These are phyloP conservation scores for Pythium vanterpoolii DNA, from an alignment of 352 stramenopile species.

Conservation along the genomic window DNA sequence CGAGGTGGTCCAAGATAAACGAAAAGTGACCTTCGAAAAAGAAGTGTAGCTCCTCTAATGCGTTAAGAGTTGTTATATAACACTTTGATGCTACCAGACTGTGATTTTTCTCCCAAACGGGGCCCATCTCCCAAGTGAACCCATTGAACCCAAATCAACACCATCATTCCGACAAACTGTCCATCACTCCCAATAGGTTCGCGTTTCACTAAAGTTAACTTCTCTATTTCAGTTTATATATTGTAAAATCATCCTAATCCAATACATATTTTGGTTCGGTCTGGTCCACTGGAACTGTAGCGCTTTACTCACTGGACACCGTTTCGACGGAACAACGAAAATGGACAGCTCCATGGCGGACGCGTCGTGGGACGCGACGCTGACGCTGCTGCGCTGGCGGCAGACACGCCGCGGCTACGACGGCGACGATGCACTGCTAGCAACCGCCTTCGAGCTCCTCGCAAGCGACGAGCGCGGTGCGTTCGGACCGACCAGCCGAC, in stretches of 20 bases:
- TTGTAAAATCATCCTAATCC: background rate
- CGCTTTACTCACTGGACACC: background rate
- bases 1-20: background rate
- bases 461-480: background rate
- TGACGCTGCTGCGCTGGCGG: slow-evolving; percentile 68
- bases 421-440: slow-evolving; percentile 38
- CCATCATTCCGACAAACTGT: background rate
- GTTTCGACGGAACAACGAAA: background rate
- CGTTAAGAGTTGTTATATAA: slow-evolving; percentile 10
- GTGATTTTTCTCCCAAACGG: background rate
- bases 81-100: background rate
- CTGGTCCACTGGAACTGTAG: background rate
- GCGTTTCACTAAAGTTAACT: background rate
- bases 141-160: background rate
- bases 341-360: background rate
- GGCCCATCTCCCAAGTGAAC: background rate
- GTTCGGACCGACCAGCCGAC: slow-evolving; percentile 6
- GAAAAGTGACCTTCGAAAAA: slow-evolving; percentile 1
- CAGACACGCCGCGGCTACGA: slow-evolving; percentile 55
- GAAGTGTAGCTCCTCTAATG: background rate
- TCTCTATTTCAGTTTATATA: background rate
- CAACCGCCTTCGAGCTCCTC: slow-evolving; percentile 21
- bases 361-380: slow-evolving; percentile 35
- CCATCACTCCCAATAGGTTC: background rate
- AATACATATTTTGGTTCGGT: background rate